phyloP scores from a whole-genome alignment of 345 rosid species.

The Citrus trifoliata region DNA sequence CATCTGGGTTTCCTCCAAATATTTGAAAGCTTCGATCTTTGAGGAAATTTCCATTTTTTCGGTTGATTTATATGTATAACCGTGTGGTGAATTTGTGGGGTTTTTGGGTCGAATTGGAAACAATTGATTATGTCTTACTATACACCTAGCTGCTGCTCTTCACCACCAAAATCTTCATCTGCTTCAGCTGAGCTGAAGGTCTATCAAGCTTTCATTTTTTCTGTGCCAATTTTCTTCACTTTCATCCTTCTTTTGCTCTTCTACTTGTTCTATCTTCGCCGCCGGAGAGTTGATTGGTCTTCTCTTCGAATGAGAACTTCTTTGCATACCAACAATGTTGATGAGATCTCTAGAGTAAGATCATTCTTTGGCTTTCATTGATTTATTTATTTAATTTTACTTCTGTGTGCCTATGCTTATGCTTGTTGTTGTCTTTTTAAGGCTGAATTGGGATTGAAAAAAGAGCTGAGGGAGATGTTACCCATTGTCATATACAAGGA shows the following conservation, averaged over 20 bases:
- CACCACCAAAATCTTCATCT: slow-evolving; percentile 17
- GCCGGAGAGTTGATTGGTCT: slow-evolving; percentile 57
- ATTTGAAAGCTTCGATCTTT: neutral
- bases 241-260: slow-evolving; percentile 70
- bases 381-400: neutral
- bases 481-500: slow-evolving; percentile 73
- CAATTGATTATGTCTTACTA: slow-evolving; percentile 39
- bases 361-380: neutral
- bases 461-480: slow-evolving; percentile 90
- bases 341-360: slow-evolving; percentile 31
- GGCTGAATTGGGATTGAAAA: slow-evolving; percentile 74
- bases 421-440: slow-evolving; percentile 19
- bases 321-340: slow-evolving; percentile 12
- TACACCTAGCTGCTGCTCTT: slow-evolving; percentile 19
- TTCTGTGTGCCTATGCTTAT: neutral
- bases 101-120: neutral
- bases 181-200: slow-evolving; percentile 60
- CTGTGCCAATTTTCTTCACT: slow-evolving; percentile 79
- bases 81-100: neutral
- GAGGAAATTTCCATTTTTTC: neutral
- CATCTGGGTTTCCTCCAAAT: slow-evolving; percentile 14
- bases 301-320: slow-evolving; percentile 58
- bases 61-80: neutral
- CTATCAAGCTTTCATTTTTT: slow-evolving; percentile 72
- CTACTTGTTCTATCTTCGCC: slow-evolving; percentile 78